phyloP scores from a whole-genome alignment of 306 rosid species.

The Cicer pinnatifidum region DNA sequence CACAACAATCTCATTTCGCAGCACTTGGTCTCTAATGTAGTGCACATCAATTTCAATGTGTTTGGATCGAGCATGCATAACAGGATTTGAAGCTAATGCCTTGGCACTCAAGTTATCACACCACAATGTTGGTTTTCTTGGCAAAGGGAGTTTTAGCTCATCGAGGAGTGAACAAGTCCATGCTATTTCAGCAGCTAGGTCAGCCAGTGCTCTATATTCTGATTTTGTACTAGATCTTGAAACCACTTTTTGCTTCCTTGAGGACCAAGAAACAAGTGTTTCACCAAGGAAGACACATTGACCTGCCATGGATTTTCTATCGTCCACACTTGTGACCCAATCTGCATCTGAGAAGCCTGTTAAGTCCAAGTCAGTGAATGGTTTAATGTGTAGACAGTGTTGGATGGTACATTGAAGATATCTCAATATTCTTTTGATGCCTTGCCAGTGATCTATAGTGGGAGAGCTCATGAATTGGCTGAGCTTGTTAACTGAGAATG shows the following conservation, averaged over 20 bases:
- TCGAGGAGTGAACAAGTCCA: background rate
- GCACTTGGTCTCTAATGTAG: background rate
- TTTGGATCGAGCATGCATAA: slow-evolving; percentile 3
- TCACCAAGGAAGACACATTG: background rate
- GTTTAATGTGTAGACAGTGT: too few relatives aligned
- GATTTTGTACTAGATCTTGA: background rate
- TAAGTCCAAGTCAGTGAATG: too few relatives aligned
- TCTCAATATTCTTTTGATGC: too few relatives aligned
- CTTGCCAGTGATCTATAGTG: too few relatives aligned
- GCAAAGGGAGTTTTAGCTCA: background rate
- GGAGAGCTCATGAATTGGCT: too few relatives aligned
- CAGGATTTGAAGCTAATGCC: background rate
- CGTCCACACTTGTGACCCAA: too few relatives aligned
- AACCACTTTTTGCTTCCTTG: background rate
- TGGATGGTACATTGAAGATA: too few relatives aligned
- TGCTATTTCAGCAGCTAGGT: background rate
- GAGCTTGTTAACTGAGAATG: too few relatives aligned
- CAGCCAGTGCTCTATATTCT: background rate
- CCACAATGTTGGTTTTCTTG: background rate
- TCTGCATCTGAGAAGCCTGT: too few relatives aligned
- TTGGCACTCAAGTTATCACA: too few relatives aligned
- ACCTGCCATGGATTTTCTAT: background rate
- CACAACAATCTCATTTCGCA: background rate
- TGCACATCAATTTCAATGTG: slow-evolving; percentile 16
- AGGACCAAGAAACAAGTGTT: background rate